phyloP scores from a whole-genome alignment of 305 asterid genomes.

The Solanum hybrid region DNA sequence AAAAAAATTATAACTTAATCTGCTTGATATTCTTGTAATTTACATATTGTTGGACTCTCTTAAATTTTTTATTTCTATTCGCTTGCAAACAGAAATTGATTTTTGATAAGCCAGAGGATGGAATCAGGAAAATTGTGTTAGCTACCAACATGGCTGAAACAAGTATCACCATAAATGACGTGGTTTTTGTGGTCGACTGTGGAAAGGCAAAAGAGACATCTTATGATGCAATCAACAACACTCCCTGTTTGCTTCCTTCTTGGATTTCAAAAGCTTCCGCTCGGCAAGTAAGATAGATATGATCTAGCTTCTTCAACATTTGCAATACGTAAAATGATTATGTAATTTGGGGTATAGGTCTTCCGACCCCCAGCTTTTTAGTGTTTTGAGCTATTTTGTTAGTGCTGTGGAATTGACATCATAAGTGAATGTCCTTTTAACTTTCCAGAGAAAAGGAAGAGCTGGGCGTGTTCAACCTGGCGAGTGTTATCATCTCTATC shows the following conservation, averaged over 20 bases:
- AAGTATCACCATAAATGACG: conserved; percentile 89
- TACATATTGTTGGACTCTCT: neutral
- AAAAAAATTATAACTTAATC: too few species aligned
- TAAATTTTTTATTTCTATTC: neutral
- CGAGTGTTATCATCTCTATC: conserved; percentile 94
- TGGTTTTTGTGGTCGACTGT: conserved; percentile 90
- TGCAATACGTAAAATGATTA: neutral
- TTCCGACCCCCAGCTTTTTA: neutral
- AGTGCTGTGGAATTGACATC: neutral
- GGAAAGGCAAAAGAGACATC: conserved; percentile 97
- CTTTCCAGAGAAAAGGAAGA: conserved; percentile 86
- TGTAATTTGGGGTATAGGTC: neutral
- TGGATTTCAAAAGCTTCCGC: conserved; percentile 97
- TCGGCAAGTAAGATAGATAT: conserved; percentile 51
- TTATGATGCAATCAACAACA: conserved; percentile 88
- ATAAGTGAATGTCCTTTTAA: neutral
- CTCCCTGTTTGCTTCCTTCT: conserved; percentile 92
- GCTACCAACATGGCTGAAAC: conserved; percentile 98
- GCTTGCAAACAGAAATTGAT: conserved; percentile 56
- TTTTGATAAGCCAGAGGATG: conserved; percentile 73
- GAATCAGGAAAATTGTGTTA: conserved; percentile 83
- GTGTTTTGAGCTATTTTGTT: neutral
- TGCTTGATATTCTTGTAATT: neutral
- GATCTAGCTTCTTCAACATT: neutral
- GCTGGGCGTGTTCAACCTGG: conserved; percentile 99